Conservation (phyloP, 2,329 filamentous ascomycete species). For the Scedosporium boydii region DNA sequence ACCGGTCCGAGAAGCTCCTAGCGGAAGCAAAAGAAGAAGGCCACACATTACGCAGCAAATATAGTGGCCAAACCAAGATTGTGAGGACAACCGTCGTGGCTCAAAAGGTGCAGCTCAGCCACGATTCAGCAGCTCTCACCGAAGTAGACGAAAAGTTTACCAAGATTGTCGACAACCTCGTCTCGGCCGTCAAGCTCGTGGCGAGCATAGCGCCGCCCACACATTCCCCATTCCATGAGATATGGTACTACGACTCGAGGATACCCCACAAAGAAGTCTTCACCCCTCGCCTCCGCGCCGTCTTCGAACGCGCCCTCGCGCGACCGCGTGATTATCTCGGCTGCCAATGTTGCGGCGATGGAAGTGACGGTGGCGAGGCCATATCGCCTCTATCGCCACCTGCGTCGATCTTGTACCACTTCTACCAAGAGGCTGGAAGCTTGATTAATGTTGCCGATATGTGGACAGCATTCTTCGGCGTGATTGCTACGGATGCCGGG, state of each 20-base stretch:
- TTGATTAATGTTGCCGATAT: slow-evolving; percentile 73
- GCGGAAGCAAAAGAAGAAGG: slow-evolving; percentile 1
- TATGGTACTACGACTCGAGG: slow-evolving; percentile 66
- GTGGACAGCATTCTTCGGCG: slow-evolving; percentile 65
- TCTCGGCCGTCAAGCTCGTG: slow-evolving; percentile 24
- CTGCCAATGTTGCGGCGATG: slow-evolving; percentile 53
- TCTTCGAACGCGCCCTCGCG: slow-evolving; percentile 61
- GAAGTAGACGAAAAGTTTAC: slow-evolving; percentile 65
- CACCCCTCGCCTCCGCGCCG: slow-evolving; percentile 59
- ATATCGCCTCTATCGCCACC: slow-evolving; percentile 46
- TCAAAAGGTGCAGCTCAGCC: slow-evolving; percentile 72
- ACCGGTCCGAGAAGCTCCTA: slow-evolving; percentile 17
- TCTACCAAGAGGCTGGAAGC: slow-evolving; percentile 68
- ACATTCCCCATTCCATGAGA: slow-evolving; percentile 53
- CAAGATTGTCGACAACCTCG: slow-evolving; percentile 46
- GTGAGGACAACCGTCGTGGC: slow-evolving; percentile 70
- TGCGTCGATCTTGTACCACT: slow-evolving; percentile 65
- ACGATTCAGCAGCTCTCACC: slow-evolving; percentile 61
- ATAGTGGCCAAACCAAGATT: slow-evolving; percentile 61
- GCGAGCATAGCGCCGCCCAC: slow-evolving; percentile 27
- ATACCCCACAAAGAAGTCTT: slow-evolving; percentile 66
- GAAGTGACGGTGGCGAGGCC: neutral
- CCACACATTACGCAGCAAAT: slow-evolving; percentile 57
- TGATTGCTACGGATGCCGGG: slow-evolving; percentile 34
- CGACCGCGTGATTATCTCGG: slow-evolving; percentile 69